Conservation (phyloP, 768 basidiomycete species). For the Nidula microcarpa region DNA sequence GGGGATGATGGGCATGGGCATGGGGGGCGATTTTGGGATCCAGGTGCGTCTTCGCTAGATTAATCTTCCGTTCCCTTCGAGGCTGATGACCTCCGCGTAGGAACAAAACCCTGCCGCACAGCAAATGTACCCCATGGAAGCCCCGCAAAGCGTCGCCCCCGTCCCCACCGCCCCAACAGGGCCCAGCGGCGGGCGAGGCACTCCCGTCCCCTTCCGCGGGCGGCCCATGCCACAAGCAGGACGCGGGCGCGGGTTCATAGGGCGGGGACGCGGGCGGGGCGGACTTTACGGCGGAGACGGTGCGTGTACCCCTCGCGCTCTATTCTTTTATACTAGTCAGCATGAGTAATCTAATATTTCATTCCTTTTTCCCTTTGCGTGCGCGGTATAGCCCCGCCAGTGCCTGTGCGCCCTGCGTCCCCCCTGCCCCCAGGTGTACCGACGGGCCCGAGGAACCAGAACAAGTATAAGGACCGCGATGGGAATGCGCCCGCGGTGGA, state of each 20-base stretch:
- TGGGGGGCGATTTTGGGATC: constrained; percentile 68
- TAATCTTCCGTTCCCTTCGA: constrained; percentile 17
- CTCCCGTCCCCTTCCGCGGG: constrained; percentile 32
- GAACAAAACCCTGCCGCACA: constrained; percentile 60
- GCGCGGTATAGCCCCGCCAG: constrained; percentile 30
- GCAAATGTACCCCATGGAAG: constrained; percentile 70
- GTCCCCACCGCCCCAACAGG: constrained; percentile 28
- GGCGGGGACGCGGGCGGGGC: constrained; percentile 40
- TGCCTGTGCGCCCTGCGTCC: constrained; percentile 73
- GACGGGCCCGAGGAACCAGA: constrained; percentile 84
- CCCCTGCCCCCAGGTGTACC: constrained; percentile 86
- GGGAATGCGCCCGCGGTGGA: constrained; percentile 83
- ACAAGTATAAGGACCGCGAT: constrained; percentile 88
- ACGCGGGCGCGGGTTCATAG: constrained; percentile 37
- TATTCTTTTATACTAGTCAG: background rate
- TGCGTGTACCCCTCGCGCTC: constrained; percentile 14
- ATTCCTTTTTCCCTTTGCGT: background rate
- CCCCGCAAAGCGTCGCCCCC: constrained; percentile 40
- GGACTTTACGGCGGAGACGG: constrained; percentile 36
- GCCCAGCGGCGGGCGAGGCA: constrained; percentile 22
- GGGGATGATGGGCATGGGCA: constrained; percentile 69
- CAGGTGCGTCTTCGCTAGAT: constrained; percentile 50
- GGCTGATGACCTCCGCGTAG: constrained; percentile 21
- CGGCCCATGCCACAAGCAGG: constrained; percentile 37
- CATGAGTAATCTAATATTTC: background rate